These are phyloP conservation scores for Macrocystidia cucumis DNA, from an alignment of 1,284 basidiomycete species.

Conservation along the genomic window DNA sequence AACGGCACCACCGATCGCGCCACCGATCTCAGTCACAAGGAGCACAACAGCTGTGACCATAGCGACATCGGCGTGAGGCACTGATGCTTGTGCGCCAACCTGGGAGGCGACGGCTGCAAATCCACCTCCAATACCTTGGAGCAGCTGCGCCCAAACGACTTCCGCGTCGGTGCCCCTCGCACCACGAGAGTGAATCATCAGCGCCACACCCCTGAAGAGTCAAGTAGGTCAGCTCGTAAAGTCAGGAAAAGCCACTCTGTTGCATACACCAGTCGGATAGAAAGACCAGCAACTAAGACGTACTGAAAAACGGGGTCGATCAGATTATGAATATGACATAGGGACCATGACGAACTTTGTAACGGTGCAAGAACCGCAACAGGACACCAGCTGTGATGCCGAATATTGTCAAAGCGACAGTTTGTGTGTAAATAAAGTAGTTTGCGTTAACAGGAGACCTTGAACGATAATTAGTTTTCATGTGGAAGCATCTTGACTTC, in stretches of 20 bases:
- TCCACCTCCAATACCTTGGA: constrained; percentile 77
- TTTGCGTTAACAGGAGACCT: constrained; percentile 44
- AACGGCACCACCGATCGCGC: constrained; percentile 62
- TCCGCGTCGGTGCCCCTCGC: constrained; percentile 52
- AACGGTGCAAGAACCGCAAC: constrained; percentile 49
- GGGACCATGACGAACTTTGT: constrained; percentile 28
- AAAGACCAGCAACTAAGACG: constrained; percentile 58
- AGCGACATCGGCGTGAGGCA: constrained; percentile 72
- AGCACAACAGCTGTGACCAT: constrained; percentile 78
- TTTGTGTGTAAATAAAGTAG: constrained; percentile 50
- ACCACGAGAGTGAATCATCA: constrained; percentile 70
- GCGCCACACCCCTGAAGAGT: constrained; percentile 45
- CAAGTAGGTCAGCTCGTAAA: neutral
- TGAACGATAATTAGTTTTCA: neutral
- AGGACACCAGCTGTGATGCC: constrained; percentile 52
- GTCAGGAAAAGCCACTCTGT: constrained; percentile 11
- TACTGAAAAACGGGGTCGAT: constrained; percentile 24
- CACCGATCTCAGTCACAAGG: constrained; percentile 75
- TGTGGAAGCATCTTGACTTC: neutral
- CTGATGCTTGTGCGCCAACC: constrained; percentile 74
- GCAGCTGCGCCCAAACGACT: constrained; percentile 63
- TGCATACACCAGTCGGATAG: constrained; percentile 49
- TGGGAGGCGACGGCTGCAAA: constrained; percentile 64
- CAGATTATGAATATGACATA: neutral
- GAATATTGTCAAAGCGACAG: constrained; percentile 57